phyloP scores from a whole-genome alignment of 345 rosid genomes.

The Garcia nutans region DNA sequence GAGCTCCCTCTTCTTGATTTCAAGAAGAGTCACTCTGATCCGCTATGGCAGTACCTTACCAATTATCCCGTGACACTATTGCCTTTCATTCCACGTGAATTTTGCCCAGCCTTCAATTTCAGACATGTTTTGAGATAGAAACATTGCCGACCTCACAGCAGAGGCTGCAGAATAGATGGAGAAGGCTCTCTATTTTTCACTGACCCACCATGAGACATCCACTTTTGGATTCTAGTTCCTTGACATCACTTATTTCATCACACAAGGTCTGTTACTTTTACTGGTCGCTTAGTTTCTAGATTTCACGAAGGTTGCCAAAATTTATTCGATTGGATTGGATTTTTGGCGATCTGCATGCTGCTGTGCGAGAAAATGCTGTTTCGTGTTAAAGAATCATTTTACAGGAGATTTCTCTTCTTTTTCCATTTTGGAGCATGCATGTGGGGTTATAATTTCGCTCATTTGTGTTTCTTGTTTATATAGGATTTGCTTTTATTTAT shows the following conservation, averaged over 20 bases:
- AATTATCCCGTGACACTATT: conserved; percentile 55
- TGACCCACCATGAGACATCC: conserved; percentile 71
- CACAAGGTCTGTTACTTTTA: conserved; percentile 90
- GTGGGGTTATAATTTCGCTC: not conserved
- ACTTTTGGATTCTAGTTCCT: conserved; percentile 83
- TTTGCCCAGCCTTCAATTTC: conserved; percentile 64
- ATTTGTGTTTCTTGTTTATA: not conserved
- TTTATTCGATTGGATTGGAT: conserved; percentile 35
- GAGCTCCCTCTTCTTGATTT: conserved; percentile 66
- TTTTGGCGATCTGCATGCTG: conserved; percentile 30
- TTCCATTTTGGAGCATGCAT: not conserved
- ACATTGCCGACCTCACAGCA: conserved; percentile 69
- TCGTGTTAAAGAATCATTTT: conserved; percentile 37
- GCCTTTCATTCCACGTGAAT: conserved; percentile 72
- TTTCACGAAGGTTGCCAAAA: conserved; percentile 44
- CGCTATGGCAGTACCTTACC: conserved; percentile 63
- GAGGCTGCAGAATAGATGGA: conserved; percentile 68
- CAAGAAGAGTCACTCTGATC: conserved; percentile 61
- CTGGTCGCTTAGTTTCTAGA: conserved; percentile 67
- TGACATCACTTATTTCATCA: conserved; percentile 74
- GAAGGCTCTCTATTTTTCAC: conserved; percentile 61
- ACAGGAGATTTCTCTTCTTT: conserved; percentile 33
- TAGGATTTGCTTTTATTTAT: conserved; percentile 89
- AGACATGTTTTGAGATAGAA: conserved; percentile 67
- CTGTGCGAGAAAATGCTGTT: conserved; percentile 28